Percentiles rank a stretch among this genome's conserved stretches.
phyloP scores from a whole-genome alignment of 306 rosid species.

The Macrotyloma uniflorum region DNA sequence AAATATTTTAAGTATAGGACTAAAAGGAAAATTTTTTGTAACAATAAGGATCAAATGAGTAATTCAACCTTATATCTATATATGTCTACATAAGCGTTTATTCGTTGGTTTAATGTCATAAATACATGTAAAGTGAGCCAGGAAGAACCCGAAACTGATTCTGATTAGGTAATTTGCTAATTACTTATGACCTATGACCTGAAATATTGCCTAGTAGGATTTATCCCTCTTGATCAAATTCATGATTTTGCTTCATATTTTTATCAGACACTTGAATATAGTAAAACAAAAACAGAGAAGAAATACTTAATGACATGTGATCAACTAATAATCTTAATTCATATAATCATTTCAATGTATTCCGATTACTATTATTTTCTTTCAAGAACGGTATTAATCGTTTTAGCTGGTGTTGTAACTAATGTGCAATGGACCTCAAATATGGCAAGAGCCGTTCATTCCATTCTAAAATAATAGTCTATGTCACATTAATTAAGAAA shows the following conservation, averaged over 20 bases:
- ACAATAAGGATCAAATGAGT: too few relatives aligned
- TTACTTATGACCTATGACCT: not conserved
- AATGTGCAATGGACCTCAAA: not conserved
- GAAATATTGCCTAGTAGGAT: not conserved
- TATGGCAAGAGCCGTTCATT: not conserved
- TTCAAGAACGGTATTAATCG: not conserved
- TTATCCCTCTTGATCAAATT: not conserved
- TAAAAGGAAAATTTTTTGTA: not conserved
- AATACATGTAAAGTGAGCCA: not conserved
- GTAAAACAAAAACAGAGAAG: not conserved
- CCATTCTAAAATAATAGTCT: too few relatives aligned
- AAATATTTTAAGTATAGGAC: too few relatives aligned
- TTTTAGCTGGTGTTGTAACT: not conserved
- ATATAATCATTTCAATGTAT: not conserved
- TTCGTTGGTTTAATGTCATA: slow-evolving; percentile 1
- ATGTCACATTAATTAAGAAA: too few relatives aligned
- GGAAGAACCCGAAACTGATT: not conserved
- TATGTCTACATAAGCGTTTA: not conserved
- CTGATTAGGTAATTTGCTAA: slow-evolving; percentile 4
- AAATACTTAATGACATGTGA: not conserved
- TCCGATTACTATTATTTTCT: not conserved
- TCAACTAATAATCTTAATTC: not conserved
- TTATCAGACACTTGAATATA: not conserved
- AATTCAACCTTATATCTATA: not conserved
- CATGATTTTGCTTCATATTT: too few relatives aligned